Evolutionary conservation across 2,329 filamentous ascomycete species (phyloP).

Genomic region (Rasamsonia emersonii): DNA sequence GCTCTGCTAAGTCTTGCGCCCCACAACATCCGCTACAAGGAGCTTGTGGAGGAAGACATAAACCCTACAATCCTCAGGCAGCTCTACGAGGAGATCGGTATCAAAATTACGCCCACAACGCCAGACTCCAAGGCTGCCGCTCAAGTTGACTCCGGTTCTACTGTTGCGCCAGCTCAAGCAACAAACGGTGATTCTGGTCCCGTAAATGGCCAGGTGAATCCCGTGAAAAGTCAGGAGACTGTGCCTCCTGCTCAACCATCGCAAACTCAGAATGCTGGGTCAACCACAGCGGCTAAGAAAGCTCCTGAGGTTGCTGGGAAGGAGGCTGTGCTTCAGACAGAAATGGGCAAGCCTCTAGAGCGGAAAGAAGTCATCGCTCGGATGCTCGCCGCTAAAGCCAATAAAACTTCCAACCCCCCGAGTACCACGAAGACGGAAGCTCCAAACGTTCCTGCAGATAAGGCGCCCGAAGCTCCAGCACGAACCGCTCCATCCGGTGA

Average conservation of each 20-base stretch:
- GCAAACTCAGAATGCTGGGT: no score
- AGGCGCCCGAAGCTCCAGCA: slow-evolving; percentile 3
- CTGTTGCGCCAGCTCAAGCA: slow-evolving; percentile 1
- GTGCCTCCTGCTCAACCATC: no score
- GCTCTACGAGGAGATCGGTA: slow-evolving; percentile 61
- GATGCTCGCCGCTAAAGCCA: slow-evolving; percentile 63
- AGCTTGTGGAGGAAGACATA: slow-evolving; percentile 66
- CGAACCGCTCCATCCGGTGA: slow-evolving; percentile 7
- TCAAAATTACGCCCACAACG: slow-evolving; percentile 33
- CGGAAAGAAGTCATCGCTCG: slow-evolving; percentile 70
- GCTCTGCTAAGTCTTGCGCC: slow-evolving; percentile 55
- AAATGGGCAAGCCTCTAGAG: slow-evolving; percentile 44
- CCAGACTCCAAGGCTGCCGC: slow-evolving; percentile 9
- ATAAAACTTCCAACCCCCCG: slow-evolving; percentile 35
- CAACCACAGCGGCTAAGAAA: no score
- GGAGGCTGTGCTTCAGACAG: slow-evolving; percentile 9
- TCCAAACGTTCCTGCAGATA: slow-evolving; percentile 6
- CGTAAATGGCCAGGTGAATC: no score
- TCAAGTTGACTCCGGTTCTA: slow-evolving; percentile 11
- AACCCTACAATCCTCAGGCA: slow-evolving; percentile 53
- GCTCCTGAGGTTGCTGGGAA: no score
- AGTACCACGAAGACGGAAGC: slow-evolving; percentile 8
- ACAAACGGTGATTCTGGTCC: no score
- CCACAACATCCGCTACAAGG: slow-evolving; percentile 63
- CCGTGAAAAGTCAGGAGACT: no score